Evolutionary conservation across 805 yeast species (phyloP).

Genomic region (Wickerhamiella brachini): DNA sequence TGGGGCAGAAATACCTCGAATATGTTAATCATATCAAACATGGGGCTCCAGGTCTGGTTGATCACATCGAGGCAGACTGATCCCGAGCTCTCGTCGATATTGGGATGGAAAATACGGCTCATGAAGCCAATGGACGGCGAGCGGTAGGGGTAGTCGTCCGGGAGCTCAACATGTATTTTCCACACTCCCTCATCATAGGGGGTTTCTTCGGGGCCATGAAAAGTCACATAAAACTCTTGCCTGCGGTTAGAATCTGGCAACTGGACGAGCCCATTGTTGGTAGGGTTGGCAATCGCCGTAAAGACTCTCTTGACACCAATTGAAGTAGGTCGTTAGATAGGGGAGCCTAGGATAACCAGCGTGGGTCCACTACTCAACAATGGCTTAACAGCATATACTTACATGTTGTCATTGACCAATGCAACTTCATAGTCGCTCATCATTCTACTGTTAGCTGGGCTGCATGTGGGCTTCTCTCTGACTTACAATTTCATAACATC

Average conservation of each 20-base stretch:
- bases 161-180: slow-evolving; percentile 85
- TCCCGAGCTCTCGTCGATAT: slow-evolving; percentile 79
- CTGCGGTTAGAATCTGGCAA: slow-evolving; percentile 18
- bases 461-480: not conserved
- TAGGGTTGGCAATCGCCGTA: too few relatives aligned
- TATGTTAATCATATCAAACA: slow-evolving; percentile 83
- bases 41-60: slow-evolving; percentile 96
- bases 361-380: not conserved
- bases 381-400: slow-evolving; percentile 7
- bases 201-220: slow-evolving; percentile 74
- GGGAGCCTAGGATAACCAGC: too few relatives aligned
- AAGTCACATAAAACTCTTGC: slow-evolving; percentile 77
- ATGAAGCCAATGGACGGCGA: slow-evolving; percentile 92
- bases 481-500: slow-evolving; percentile 88
- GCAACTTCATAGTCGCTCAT: slow-evolving; percentile 89
- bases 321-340: too few relatives aligned
- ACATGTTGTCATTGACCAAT: slow-evolving; percentile 62
- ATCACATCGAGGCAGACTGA: slow-evolving; percentile 92
- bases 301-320: too few relatives aligned
- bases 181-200: slow-evolving; percentile 85
- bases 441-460: slow-evolving; percentile 28
- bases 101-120: slow-evolving; percentile 88
- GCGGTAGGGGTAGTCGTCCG: slow-evolving; percentile 89
- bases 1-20: slow-evolving; percentile 92
- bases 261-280: too few relatives aligned